Percentiles rank a stretch among this genome's conserved stretches.
These are phyloP conservation scores for Gastrolobium bilobum DNA, from an alignment of 306 rosid species.

Conservation along the genomic window DNA sequence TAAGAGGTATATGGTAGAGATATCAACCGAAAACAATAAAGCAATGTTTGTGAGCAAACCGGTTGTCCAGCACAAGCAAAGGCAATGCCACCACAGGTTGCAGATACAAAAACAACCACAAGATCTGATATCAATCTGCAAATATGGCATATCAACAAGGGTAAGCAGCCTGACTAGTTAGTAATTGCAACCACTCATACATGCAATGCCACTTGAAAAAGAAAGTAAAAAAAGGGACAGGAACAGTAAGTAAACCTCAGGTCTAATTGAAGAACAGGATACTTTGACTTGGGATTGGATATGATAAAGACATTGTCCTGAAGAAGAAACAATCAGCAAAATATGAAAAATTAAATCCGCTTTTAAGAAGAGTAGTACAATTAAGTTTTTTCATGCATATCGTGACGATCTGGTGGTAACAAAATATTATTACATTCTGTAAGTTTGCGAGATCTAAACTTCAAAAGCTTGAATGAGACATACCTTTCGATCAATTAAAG, in stretches of 20 bases:
- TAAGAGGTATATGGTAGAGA: slow-evolving; percentile 29
- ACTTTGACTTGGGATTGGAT: slow-evolving; percentile 92
- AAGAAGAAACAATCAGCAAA: slow-evolving; percentile 44
- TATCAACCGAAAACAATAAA: slow-evolving; percentile 29
- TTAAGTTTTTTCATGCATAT: slow-evolving; percentile 28
- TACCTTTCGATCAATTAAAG: slow-evolving; percentile 92
- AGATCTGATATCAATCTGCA: slow-evolving; percentile 93
- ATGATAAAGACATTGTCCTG: slow-evolving; percentile 95
- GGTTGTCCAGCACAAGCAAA: slow-evolving; percentile 99
- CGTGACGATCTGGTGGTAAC: slow-evolving; percentile 17
- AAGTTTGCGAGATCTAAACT: slow-evolving; percentile 38
- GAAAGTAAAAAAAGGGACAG: slow-evolving; percentile 18
- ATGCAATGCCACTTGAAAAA: slow-evolving; percentile 34
- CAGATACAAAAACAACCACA: slow-evolving; percentile 96
- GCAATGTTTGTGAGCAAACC: slow-evolving; percentile 63
- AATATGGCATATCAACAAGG: slow-evolving; percentile 49
- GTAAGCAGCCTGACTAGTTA: slow-evolving; percentile 48
- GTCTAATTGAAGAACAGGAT: slow-evolving; percentile 92
- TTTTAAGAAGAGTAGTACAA: slow-evolving; percentile 21
- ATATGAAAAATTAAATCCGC: slow-evolving; percentile 28
- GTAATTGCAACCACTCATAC: slow-evolving; percentile 44
- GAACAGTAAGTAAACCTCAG: slow-evolving; percentile 66
- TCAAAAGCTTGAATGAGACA: slow-evolving; percentile 41
- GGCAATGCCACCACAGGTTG: slow-evolving; percentile 98
- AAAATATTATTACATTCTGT: slow-evolving; percentile 22